These are phyloP conservation scores for Scenedesmus sp. DNA, from an alignment of 163 green algal genomes.

Conservation along the genomic window DNA sequence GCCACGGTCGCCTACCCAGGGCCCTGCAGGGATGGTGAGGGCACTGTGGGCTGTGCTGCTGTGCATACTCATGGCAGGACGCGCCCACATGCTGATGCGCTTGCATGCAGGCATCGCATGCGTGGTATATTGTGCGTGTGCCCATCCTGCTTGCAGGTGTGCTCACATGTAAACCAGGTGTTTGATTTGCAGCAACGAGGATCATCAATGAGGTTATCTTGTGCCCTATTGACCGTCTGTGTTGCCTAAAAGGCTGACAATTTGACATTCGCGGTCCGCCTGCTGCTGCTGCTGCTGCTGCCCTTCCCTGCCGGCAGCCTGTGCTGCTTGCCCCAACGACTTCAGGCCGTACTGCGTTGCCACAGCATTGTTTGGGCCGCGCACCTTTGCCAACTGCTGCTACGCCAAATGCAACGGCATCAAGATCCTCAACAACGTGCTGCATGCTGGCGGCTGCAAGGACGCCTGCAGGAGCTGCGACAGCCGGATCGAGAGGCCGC, in stretches of 20 bases:
- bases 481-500: neutral
- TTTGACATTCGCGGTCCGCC: too few species aligned
- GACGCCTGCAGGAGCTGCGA: slow-evolving; percentile 18
- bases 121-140: too few species aligned
- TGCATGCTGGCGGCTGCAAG: slow-evolving; percentile 13
- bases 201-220: too few species aligned
- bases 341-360: slow-evolving; percentile 21
- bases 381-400: slow-evolving; percentile 57
- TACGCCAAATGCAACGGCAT: slow-evolving; percentile 49
- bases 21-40: slow-evolving; percentile 32
- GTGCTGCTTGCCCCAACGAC: slow-evolving; percentile 30
- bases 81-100: too few species aligned
- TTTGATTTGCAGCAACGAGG: too few species aligned
- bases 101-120: too few species aligned
- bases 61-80: too few species aligned
- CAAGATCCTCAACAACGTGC: neutral
- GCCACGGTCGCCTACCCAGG: slow-evolving; percentile 20
- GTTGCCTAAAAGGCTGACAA: too few species aligned
- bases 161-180: too few species aligned
- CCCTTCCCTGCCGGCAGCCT: slow-evolving; percentile 2
- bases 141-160: too few species aligned
- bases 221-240: too few species aligned
- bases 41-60: neutral
- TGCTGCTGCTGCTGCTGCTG: neutral
- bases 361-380: neutral